These are phyloP conservation scores for Cordyceps farinosa DNA, from an alignment of 2,329 filamentous ascomycete species.

Conservation along the genomic window DNA sequence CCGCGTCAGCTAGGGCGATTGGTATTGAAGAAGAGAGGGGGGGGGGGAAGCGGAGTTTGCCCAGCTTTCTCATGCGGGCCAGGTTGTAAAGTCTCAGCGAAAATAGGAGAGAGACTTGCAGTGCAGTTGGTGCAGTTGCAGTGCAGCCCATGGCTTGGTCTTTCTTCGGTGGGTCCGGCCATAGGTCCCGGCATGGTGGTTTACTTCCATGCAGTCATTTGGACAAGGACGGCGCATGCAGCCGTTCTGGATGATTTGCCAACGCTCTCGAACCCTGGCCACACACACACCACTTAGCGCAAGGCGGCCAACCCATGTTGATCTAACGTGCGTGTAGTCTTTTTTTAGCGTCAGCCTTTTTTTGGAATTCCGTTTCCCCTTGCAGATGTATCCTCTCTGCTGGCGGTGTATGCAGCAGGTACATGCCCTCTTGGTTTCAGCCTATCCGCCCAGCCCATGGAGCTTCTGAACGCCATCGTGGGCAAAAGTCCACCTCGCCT, in stretches of 20 bases:
- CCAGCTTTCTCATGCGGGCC: neutral
- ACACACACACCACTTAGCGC: neutral
- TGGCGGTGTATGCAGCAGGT: neutral
- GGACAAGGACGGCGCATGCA: neutral
- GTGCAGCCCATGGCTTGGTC: neutral
- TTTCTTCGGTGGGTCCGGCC: conserved; percentile 10
- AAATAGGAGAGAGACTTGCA: no score
- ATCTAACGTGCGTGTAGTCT: neutral
- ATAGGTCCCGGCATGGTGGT: conserved; percentile 8
- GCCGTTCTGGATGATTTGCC: neutral
- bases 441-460: conserved; percentile 10
- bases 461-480: neutral
- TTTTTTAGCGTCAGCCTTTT: conserved; percentile 5
- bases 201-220: neutral
- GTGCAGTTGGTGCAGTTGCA: no score
- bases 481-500: neutral
- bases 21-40: no score
- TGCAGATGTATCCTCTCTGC: neutral
- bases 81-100: neutral
- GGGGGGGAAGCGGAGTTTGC: neutral
- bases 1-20: conserved; percentile 1
- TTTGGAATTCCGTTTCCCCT: neutral
- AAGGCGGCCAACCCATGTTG: conserved; percentile 4
- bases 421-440: neutral
- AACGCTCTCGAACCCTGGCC: neutral